These are phyloP conservation scores for Venturia effusa DNA, from an alignment of 2,329 filamentous ascomycete species.

Conservation along the genomic window DNA sequence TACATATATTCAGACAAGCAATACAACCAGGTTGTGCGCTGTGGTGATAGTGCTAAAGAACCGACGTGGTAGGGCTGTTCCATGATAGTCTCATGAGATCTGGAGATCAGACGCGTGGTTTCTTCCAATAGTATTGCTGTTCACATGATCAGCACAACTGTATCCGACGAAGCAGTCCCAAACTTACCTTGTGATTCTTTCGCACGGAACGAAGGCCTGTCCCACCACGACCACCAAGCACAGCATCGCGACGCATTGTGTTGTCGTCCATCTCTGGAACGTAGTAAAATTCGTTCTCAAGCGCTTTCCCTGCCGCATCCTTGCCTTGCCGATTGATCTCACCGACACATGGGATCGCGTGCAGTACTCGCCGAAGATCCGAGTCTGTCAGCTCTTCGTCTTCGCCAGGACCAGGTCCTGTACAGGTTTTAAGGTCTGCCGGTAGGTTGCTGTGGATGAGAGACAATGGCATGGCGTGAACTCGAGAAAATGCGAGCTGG, in stretches of 20 bases:
- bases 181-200: conserved; percentile 89
- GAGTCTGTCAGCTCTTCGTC: conserved; percentile 18
- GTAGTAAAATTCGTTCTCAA: conserved; percentile 98
- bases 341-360: conserved; percentile 67
- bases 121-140: conserved; percentile 64
- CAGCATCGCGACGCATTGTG: conserved; percentile 64
- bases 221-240: conserved; percentile 77
- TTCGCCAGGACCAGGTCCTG: background rate
- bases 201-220: conserved; percentile 80
- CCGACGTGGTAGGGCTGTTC: background rate
- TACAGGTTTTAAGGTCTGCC: conserved; percentile 29
- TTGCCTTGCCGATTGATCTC: conserved; percentile 86
- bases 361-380: conserved; percentile 61
- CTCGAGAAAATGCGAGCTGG: conserved; percentile 86
- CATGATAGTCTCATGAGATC: background rate
- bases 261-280: conserved; percentile 79
- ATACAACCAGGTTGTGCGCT: background rate
- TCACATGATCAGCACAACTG: conserved; percentile 9
- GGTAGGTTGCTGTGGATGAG: conserved; percentile 84
- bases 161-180: conserved; percentile 8
- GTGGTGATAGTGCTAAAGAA: background rate
- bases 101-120: conserved; percentile 33
- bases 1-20: background rate
- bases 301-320: conserved; percentile 82
- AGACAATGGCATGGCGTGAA: conserved; percentile 84